A percentile compares a stretch with the other conserved stretches of the same genome.
phyloP scores from a whole-genome alignment of 2,329 filamentous ascomycete genomes.

The Biscogniauxia sp. region DNA sequence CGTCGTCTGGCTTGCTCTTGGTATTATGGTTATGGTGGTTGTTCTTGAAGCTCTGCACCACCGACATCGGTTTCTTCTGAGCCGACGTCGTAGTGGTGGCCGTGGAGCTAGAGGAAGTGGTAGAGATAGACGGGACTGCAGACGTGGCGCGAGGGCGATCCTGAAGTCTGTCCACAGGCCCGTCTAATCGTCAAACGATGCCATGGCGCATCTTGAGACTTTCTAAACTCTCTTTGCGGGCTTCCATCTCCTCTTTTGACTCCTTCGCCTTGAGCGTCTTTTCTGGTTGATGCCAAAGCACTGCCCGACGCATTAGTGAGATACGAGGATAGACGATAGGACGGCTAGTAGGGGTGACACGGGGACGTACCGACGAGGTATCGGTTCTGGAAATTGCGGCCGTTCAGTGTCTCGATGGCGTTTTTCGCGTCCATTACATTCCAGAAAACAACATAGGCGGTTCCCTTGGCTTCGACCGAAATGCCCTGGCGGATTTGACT shows the following conservation, averaged over 20 bases:
- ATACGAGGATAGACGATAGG: background rate
- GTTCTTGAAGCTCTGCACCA: slow-evolving; percentile 6
- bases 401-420: slow-evolving; percentile 99
- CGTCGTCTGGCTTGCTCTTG: slow-evolving; percentile 30
- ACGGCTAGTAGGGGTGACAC: slow-evolving; percentile 5
- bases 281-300: slow-evolving; percentile 64
- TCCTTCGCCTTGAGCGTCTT: slow-evolving; percentile 81
- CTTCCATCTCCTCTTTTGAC: slow-evolving; percentile 90
- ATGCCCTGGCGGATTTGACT: slow-evolving; percentile 99
- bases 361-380: slow-evolving; percentile 86
- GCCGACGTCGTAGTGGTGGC: slow-evolving; percentile 26
- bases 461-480: slow-evolving; percentile 95
- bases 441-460: slow-evolving; percentile 98
- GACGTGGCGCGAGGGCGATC: slow-evolving; percentile 44
- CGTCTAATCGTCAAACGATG: slow-evolving; percentile 92
- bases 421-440: slow-evolving; percentile 98
- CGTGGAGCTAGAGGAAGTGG: slow-evolving; percentile 32
- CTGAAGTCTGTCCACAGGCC: slow-evolving; percentile 56
- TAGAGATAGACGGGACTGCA: slow-evolving; percentile 61
- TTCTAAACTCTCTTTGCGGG: slow-evolving; percentile 95
- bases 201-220: slow-evolving; percentile 96
- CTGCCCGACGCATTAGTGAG: slow-evolving; percentile 33
- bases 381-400: slow-evolving; percentile 99
- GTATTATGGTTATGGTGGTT: slow-evolving; percentile 20
- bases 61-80: slow-evolving; percentile 25